Base-by-base conservation (phyloP, 1,139 yeast genomes). In the Protomyces arabidopsidicola region DNA sequence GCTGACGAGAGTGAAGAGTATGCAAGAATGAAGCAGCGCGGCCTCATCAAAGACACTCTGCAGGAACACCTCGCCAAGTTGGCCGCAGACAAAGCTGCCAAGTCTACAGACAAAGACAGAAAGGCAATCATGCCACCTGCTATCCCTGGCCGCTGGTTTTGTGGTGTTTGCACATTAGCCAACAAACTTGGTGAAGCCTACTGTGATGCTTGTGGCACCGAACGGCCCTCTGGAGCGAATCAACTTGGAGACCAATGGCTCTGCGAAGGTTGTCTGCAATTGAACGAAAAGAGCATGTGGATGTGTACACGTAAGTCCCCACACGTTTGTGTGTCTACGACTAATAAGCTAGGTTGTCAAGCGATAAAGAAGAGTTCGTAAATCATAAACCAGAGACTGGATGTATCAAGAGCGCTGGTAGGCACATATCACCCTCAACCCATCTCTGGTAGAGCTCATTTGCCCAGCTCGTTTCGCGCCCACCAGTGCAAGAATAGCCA, bases 341-440 rank as follows among this genome's bases (percentile, higher is more conserved):
- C 24, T 42, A 42, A 42, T 10, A 6, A 27, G 27, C n/a, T 16
- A 18, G 42, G 34, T 2, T 58, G 62, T 20, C 62, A 58, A 52
- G 24, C 27, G 18, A 58, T 58, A 53, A 58, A 58, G 34, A 22
- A 10, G 24, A 52, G 48, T 18, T 42, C 48, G 14, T 42, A 18
- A 42, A 4, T 57, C 50, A 57, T 5, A 42, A 10, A 12, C 62
- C 62, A 12, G 62, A 58, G 27, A 58, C 62, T 3, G 62, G 62
- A 31, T 58, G 53, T 10, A 57, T 10, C 39, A 57, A 22, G n/a
- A 57, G 55, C n/a, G 39, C 55, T 20, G 62, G 55, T 20, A 57
- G 31, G 18, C 45, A 39, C n/a, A 22, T 20, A 1, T 35, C 31
- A 8, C 52, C 51, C n/a, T n/a, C 31, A 14, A 16, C 39, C 62